Evolutionary conservation across 768 basidiomycete species (phyloP).

Genomic region (Chalciporus chontae): DNA sequence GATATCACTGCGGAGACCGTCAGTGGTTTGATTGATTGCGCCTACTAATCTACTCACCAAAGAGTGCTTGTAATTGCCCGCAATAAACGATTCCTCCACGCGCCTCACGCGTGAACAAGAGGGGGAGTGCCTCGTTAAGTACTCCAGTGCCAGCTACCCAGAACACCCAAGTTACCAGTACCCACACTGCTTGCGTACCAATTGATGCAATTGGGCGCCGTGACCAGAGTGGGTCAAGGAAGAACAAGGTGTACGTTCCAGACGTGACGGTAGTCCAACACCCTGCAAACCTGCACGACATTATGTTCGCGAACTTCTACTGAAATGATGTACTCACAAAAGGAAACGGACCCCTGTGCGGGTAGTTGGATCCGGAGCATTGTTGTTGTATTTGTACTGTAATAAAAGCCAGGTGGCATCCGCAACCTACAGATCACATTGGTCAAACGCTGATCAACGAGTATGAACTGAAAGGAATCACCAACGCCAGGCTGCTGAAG

Average conservation of each 20-base stretch:
- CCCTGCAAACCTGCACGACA: slow-evolving; percentile 45
- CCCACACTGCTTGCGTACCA: slow-evolving; percentile 59
- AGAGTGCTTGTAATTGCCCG: slow-evolving; percentile 50
- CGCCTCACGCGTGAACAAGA: slow-evolving; percentile 35
- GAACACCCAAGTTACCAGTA: slow-evolving; percentile 53
- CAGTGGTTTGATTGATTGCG: neutral
- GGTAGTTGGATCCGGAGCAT: slow-evolving; percentile 45
- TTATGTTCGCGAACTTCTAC: neutral
- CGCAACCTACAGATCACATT: slow-evolving; percentile 38
- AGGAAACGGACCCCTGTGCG: slow-evolving; percentile 44
- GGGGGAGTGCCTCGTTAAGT: slow-evolving; percentile 48
- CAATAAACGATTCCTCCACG: slow-evolving; percentile 51
- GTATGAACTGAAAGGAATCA: slow-evolving; percentile 13
- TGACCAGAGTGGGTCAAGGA: slow-evolving; percentile 58
- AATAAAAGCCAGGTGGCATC: slow-evolving; percentile 56
- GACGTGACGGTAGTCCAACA: slow-evolving; percentile 60
- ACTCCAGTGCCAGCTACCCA: slow-evolving; percentile 58
- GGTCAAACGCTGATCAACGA: slow-evolving; percentile 3
- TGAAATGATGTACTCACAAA: slow-evolving; percentile 37
- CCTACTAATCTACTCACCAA: slow-evolving; percentile 35
- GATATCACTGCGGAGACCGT: slow-evolving; percentile 38
- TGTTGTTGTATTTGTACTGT: slow-evolving; percentile 51
- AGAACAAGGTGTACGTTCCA: slow-evolving; percentile 50
- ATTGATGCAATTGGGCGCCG: slow-evolving; percentile 51
- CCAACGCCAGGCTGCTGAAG: slow-evolving; percentile 46